These are phyloP conservation scores for Micromonas commoda DNA, from an alignment of 139 green algal genomes.

Conservation along the genomic window DNA sequence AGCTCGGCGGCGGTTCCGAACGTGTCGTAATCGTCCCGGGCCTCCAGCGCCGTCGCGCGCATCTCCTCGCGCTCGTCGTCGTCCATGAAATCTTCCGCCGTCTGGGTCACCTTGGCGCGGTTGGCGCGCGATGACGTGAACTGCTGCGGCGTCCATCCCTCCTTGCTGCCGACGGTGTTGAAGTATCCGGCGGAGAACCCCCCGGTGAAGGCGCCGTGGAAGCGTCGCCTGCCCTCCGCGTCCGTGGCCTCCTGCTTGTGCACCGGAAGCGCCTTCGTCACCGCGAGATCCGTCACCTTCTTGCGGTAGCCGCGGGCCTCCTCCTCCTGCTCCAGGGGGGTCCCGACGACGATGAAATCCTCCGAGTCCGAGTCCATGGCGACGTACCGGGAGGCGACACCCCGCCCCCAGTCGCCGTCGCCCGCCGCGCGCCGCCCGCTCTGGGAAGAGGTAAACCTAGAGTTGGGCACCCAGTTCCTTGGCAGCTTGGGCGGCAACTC, in stretches of 20 bases:
- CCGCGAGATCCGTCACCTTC: neutral
- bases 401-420: too few relatives aligned
- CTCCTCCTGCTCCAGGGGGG: neutral
- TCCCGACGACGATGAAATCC: neutral
- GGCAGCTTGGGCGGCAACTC: too few relatives aligned
- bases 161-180: slow-evolving; percentile 84
- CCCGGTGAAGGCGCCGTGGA: slow-evolving; percentile 94
- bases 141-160: slow-evolving; percentile 66
- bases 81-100: slow-evolving; percentile 84
- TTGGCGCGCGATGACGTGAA: slow-evolving; percentile 65
- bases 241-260: slow-evolving; percentile 73
- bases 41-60: slow-evolving; percentile 17
- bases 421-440: too few relatives aligned
- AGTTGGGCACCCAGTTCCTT: too few relatives aligned
- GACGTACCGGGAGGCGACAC: too few relatives aligned
- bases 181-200: slow-evolving; percentile 88
- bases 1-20: slow-evolving; percentile 36
- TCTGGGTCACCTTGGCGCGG: slow-evolving; percentile 40
- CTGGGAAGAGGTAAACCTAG: too few relatives aligned
- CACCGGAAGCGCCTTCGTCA: neutral
- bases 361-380: neutral
- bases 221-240: slow-evolving; percentile 63
- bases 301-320: neutral
- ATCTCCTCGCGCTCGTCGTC: slow-evolving; percentile 82
- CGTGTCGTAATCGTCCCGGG: slow-evolving; percentile 38